phyloP scores from a whole-genome alignment of 305 asterid genomes.

The Withania somnifera region DNA sequence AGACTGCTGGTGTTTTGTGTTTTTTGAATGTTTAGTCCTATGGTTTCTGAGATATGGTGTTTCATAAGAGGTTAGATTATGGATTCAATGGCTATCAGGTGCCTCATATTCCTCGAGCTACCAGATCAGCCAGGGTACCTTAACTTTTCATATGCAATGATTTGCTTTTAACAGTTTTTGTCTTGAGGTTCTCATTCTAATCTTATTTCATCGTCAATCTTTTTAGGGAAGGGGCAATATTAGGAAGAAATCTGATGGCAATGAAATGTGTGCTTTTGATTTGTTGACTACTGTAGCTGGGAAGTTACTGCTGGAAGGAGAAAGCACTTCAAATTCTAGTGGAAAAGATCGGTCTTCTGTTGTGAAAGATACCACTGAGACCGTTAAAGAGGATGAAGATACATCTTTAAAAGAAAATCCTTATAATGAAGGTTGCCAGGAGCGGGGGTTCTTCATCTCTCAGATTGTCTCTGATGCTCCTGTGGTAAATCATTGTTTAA shows the following conservation, averaged over 20 bases:
- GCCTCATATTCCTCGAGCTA: slow-evolving; percentile 79
- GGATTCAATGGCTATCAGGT: slow-evolving; percentile 70
- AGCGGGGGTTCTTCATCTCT: slow-evolving; percentile 50
- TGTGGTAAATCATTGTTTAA: slow-evolving; percentile 18
- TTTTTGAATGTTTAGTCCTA: slow-evolving; percentile 30
- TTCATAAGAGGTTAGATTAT: slow-evolving; percentile 70
- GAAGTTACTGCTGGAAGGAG: slow-evolving; percentile 58
- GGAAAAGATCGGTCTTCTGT: slow-evolving; percentile 10
- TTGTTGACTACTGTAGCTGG: slow-evolving; percentile 86
- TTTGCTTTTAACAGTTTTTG: not conserved
- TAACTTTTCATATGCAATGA: not conserved
- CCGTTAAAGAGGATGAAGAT: slow-evolving; percentile 28
- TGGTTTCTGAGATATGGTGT: slow-evolving; percentile 65
- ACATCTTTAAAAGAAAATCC: slow-evolving; percentile 30
- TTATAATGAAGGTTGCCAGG: slow-evolving; percentile 20
- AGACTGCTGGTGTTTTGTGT: slow-evolving; percentile 12
- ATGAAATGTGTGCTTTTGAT: slow-evolving; percentile 70
- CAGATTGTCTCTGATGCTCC: slow-evolving; percentile 57
- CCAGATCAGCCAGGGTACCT: slow-evolving; percentile 83
- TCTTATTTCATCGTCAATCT: slow-evolving; percentile 3
- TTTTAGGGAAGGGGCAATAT: slow-evolving; percentile 55
- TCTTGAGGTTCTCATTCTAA: not conserved
- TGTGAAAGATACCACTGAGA: slow-evolving; percentile 23
- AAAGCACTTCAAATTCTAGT: slow-evolving; percentile 28
- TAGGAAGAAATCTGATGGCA: slow-evolving; percentile 41